Conservation (phyloP, 139 green algal genomes). For the Volvox reticuliferus region DNA sequence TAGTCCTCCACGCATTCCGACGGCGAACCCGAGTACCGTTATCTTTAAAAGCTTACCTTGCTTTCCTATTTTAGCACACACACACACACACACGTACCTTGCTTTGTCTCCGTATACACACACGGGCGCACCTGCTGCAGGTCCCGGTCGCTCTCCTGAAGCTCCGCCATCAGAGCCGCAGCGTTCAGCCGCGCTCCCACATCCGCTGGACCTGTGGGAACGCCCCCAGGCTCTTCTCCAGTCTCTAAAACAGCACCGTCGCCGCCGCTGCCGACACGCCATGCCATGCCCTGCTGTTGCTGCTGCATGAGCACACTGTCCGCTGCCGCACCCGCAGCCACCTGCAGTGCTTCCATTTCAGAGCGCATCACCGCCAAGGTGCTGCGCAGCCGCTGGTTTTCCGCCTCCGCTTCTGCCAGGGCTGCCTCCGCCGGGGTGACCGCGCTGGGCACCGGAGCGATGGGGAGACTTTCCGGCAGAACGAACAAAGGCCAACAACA, state of each 20-base stretch:
- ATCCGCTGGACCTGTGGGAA: not conserved
- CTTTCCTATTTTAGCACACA: no score
- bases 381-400: constrained; percentile 67
- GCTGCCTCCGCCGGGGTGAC: not conserved
- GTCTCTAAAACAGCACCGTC: constrained; percentile 34
- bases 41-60: no score
- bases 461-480: no score
- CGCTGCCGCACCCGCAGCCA: constrained; percentile 28
- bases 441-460: no score
- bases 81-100: no score
- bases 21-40: no score
- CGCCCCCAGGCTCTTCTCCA: constrained; percentile 24
- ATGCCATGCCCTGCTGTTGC: not conserved
- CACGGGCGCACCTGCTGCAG: constrained; percentile 44
- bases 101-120: no score
- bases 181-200: not conserved
- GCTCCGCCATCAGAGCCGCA: constrained; percentile 40
- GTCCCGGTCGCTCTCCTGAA: constrained; percentile 67
- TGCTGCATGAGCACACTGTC: constrained; percentile 12
- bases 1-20: no score
- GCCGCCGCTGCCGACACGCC: not conserved
- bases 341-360: constrained; percentile 77
- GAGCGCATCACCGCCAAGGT: constrained; percentile 68
- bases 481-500: no score
- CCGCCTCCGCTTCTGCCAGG: constrained; percentile 56